Percentiles rank a stretch among this genome's conserved stretches.
These are phyloP conservation scores for Hemisphaericaspora lyxosophila DNA, from an alignment of 1,139 yeast genomes.

Conservation along the genomic window DNA sequence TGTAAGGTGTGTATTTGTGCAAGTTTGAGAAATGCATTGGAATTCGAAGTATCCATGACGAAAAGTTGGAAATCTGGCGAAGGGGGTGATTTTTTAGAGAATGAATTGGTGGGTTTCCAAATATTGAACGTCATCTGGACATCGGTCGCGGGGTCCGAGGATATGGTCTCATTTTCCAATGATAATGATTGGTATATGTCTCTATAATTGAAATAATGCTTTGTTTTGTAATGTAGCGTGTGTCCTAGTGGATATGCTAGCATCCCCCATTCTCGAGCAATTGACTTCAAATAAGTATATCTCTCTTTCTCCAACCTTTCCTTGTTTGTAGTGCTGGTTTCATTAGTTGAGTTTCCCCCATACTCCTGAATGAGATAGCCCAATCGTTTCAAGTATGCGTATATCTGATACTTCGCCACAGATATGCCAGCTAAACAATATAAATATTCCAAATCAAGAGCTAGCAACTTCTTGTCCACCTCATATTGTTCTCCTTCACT, in stretches of 20 bases:
- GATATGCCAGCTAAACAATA: slow-evolving; percentile 52
- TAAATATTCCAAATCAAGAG: slow-evolving; percentile 64
- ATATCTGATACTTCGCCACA: slow-evolving; percentile 65
- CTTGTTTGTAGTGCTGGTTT: not conserved
- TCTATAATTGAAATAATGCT: slow-evolving; percentile 37
- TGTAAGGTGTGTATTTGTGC: slow-evolving; percentile 34
- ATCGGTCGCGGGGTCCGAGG: slow-evolving; percentile 1
- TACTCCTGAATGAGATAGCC: slow-evolving; percentile 64
- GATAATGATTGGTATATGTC: slow-evolving; percentile 40
- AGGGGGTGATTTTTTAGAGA: slow-evolving; percentile 69
- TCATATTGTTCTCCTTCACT: slow-evolving; percentile 25
- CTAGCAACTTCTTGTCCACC: slow-evolving; percentile 24
- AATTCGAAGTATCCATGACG: slow-evolving; percentile 52
- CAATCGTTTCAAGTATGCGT: slow-evolving; percentile 70
- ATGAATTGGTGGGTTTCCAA: slow-evolving; percentile 80
- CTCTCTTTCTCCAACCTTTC: not conserved
- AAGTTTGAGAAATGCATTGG: slow-evolving; percentile 52
- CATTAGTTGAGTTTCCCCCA: not conserved
- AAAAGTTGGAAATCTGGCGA: slow-evolving; percentile 75
- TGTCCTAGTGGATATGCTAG: slow-evolving; percentile 15
- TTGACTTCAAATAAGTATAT: slow-evolving; percentile 2
- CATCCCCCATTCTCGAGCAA: slow-evolving; percentile 13
- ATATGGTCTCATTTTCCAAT: slow-evolving; percentile 27
- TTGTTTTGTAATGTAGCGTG: slow-evolving; percentile 18
- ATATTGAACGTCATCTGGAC: slow-evolving; percentile 52